Conservation (phyloP, 305 asterid genomes). For the Coffea humblotiana region DNA sequence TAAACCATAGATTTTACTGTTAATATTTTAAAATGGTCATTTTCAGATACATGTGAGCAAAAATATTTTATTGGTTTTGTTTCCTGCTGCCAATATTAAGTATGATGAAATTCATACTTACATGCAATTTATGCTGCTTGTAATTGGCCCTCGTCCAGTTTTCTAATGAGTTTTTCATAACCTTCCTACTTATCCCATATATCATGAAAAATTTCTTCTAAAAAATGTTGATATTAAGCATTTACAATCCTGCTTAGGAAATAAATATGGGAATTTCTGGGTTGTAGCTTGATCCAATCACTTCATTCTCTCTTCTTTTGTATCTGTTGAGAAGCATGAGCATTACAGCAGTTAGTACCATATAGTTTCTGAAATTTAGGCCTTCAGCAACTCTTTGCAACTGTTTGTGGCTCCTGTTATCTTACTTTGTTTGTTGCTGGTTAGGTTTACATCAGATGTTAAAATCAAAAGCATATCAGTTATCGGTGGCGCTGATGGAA, state of each 20-base stretch:
- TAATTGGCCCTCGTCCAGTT: not conserved
- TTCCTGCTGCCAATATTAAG: not conserved
- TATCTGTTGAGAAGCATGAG: not conserved
- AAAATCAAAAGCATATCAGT: slow-evolving; percentile 93
- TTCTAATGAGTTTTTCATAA: not conserved
- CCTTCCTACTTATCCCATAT: not conserved
- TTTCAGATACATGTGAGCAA: no score
- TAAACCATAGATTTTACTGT: not conserved
- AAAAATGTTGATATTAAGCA: not conserved
- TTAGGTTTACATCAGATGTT: slow-evolving; percentile 93
- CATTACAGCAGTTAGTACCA: not conserved
- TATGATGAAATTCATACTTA: not conserved
- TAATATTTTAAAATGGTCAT: not conserved
- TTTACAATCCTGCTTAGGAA: not conserved
- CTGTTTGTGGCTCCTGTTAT: not conserved
- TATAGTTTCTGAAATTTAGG: not conserved
- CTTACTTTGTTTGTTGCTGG: not conserved
- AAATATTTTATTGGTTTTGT: not conserved
- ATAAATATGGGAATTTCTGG: not conserved
- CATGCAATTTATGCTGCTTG: no score
- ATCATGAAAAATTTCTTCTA: not conserved
- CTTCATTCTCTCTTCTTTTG: no score
- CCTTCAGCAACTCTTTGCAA: not conserved
- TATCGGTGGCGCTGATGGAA: slow-evolving; percentile 94
- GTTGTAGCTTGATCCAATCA: not conserved